Base-by-base conservation (phyloP, 2,329 filamentous ascomycete genomes). In the Cytospora schulzeri region DNA sequence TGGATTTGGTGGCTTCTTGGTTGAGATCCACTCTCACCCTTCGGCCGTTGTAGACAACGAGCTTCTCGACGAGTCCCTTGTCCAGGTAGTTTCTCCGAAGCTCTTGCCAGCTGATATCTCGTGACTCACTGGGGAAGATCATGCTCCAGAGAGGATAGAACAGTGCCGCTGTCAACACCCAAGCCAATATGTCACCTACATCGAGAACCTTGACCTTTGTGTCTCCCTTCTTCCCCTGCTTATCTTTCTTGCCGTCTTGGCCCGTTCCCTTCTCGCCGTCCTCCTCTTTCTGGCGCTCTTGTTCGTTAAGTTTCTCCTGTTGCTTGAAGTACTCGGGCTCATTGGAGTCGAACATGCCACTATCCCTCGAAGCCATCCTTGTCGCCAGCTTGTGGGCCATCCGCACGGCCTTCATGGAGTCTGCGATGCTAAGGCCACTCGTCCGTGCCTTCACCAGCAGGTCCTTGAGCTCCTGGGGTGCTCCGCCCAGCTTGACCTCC, bases 61-160 rank as follows among this genome's bases (percentile, higher is more conserved):
- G 84, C 80, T 93, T 97, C 79, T 97, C 91, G 24, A 99, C 93
- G 28, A 99, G 84, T 9, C 95, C 95, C 82, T 96, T 97, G 78
- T 97, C 93, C 66, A 99, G 83, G 82, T 97, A 98, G 35, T 92
- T 95, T 70, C 88, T 93, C 68, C 91, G 85, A 79, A 99, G 92
- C 79, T 99, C 95, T 78, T 99, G 93, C 92, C 93, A 99, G 62
- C 95, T 98, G 65, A 99, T 97, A 74, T 99, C 94, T 72, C 88
- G 74, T 14, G 74, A 73, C 68, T 82, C 79, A 57, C 72, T 71
- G 26, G 77, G 77, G 68, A 81, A 78, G 29, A 80, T 69, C 68
- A 78, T 77, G 60, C 75, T 74, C 58, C 79, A 76, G 60, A 81
- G 68, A 4, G 79, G 78, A 60, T 74, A 77, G 63, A 81, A 79